Evolutionary conservation across 176 grass and related monocot genomes (phyloP).

Genomic region (Eremochloa ophiuroides): DNA sequence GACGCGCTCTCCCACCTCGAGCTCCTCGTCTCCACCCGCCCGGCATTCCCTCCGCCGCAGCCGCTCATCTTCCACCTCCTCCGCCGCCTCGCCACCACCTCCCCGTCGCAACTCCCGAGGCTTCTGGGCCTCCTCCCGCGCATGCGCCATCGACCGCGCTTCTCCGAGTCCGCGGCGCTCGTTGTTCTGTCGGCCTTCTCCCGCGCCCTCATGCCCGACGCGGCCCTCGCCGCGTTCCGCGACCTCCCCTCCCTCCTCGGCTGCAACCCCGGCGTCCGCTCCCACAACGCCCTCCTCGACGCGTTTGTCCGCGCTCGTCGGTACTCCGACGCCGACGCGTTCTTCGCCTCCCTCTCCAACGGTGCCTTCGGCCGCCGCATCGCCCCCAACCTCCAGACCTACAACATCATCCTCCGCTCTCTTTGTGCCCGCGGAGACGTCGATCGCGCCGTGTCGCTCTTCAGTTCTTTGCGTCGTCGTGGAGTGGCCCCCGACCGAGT

Average conservation of each 20-base stretch:
- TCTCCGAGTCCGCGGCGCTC: slow-evolving; percentile 66
- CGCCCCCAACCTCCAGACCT: slow-evolving; percentile 74
- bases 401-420: slow-evolving; percentile 88
- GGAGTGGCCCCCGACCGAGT: slow-evolving; percentile 59
- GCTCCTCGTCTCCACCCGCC: slow-evolving; percentile 39
- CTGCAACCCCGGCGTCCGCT: slow-evolving; percentile 69
- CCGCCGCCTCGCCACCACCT: slow-evolving; percentile 53
- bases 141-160: slow-evolving; percentile 45
- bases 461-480: slow-evolving; percentile 26
- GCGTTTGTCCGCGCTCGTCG: slow-evolving; percentile 66
- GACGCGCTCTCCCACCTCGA: slow-evolving; percentile 61
- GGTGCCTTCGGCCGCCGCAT: slow-evolving; percentile 48
- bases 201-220: slow-evolving; percentile 64
- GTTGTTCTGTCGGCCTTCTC: slow-evolving; percentile 80
- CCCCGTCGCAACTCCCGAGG: slow-evolving; percentile 40
- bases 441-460: slow-evolving; percentile 50
- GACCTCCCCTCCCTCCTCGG: slow-evolving; percentile 54
- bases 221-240: slow-evolving; percentile 69
- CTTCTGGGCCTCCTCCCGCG: slow-evolving; percentile 40
- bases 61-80: slow-evolving; percentile 81
- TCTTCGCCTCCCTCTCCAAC: slow-evolving; percentile 67
- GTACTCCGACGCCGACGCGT: slow-evolving; percentile 62
- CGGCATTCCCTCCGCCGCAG: slow-evolving; percentile 43
- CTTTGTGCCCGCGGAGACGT: slow-evolving; percentile 50
- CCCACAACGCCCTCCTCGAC: slow-evolving; percentile 83